Conservation (phyloP, 1,284 basidiomycete genomes). For the Ustilago lituana region DNA sequence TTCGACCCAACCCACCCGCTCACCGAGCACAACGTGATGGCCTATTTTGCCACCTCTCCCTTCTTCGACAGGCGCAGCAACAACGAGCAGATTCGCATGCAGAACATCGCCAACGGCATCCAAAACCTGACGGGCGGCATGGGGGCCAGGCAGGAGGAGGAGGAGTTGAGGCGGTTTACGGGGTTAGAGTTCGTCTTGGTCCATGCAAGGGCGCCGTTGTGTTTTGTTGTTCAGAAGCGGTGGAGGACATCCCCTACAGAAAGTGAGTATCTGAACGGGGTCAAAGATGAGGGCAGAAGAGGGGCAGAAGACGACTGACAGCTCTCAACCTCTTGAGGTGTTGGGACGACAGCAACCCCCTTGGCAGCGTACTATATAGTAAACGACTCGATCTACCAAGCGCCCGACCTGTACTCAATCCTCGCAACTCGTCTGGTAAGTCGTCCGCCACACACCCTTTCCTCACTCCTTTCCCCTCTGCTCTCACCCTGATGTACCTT, state of each 20-base stretch:
- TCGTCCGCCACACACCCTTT: not conserved
- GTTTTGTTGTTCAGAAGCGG: conserved; percentile 60
- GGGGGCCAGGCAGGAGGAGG: conserved; percentile 36
- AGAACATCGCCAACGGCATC: conserved; percentile 53
- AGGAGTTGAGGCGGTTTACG: conserved; percentile 57
- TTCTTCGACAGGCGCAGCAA: conserved; percentile 63
- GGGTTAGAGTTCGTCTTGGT: conserved; percentile 62
- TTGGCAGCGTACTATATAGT: conserved; percentile 60
- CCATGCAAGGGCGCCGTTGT: conserved; percentile 40
- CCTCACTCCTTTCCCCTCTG: too few relatives aligned
- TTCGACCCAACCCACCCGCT: conserved; percentile 29
- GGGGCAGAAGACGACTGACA: too few relatives aligned
- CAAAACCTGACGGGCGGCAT: conserved; percentile 10
- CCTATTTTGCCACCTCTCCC: conserved; percentile 62
- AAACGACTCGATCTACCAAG: conserved; percentile 60
- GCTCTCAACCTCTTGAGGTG: too few relatives aligned
- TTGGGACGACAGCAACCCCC: conserved; percentile 36
- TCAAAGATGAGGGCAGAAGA: too few relatives aligned
- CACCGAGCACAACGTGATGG: conserved; percentile 54
- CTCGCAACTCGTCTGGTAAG: conserved; percentile 55
- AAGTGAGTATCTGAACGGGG: too few relatives aligned
- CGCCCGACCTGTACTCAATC: conserved; percentile 60
- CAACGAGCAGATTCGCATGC: conserved; percentile 66
- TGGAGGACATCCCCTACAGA: conserved; percentile 36
- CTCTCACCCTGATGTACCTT: too few relatives aligned